These are phyloP conservation scores for Davidsoniella eucalypti DNA, from an alignment of 2,329 filamentous ascomycete species.

Conservation along the genomic window DNA sequence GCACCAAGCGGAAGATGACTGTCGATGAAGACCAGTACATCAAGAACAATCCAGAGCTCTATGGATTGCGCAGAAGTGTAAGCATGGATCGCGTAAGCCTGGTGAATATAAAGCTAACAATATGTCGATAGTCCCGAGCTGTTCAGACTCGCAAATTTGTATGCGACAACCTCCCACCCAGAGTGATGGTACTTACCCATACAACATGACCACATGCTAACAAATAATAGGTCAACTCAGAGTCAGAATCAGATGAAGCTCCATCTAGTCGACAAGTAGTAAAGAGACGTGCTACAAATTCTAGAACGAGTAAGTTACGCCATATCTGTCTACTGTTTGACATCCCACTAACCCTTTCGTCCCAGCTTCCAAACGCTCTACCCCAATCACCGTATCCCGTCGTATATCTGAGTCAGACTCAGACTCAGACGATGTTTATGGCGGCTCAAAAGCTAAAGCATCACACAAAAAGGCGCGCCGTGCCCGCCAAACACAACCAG, in stretches of 20 bases:
- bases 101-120: constrained; percentile 4
- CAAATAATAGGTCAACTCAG: constrained; percentile 31
- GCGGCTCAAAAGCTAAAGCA: constrained; percentile 53
- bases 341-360: constrained; percentile 4
- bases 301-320: constrained; percentile 39
- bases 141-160: constrained; percentile 42
- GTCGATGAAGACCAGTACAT: constrained; percentile 69
- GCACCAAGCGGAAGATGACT: constrained; percentile 55
- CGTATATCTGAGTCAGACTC: constrained; percentile 48
- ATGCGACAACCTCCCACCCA: constrained; percentile 14
- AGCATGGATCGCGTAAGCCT: constrained; percentile 19
- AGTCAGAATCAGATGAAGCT: constrained; percentile 47
- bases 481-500: constrained; percentile 50
- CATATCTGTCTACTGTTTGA: neutral
- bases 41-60: constrained; percentile 80
- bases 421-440: constrained; percentile 57
- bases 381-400: constrained; percentile 26
- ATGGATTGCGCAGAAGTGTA: constrained; percentile 87
- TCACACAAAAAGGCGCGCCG: constrained; percentile 63
- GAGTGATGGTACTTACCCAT: neutral
- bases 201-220: neutral
- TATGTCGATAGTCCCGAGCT: constrained; percentile 32
- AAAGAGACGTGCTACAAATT: constrained; percentile 50
- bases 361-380: constrained; percentile 43
- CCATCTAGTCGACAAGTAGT: constrained; percentile 43